A percentile compares a stretch with the other conserved stretches of the same genome.
These are phyloP conservation scores for Pythium aphanidermatum DNA, from an alignment of 352 stramenopile genomes.

Conservation along the genomic window DNA sequence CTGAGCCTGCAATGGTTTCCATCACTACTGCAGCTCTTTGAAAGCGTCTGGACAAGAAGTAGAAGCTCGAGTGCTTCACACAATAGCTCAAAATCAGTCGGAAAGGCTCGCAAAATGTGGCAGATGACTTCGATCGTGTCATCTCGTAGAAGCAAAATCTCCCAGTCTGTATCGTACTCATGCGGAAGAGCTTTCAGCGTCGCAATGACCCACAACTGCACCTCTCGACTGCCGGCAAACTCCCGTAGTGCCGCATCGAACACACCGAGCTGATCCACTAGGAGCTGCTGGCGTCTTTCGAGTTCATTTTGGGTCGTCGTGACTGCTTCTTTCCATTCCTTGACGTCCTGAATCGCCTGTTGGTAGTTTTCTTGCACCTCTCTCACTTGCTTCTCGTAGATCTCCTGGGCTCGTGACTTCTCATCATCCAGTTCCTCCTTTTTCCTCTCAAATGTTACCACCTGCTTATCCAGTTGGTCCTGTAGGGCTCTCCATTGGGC, in stretches of 20 bases:
- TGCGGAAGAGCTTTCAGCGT: slow-evolving; percentile 2
- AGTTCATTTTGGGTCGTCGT: slow-evolving; percentile 4
- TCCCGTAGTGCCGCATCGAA: slow-evolving; percentile 9
- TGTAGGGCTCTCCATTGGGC: slow-evolving; percentile 7
- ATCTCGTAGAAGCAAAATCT: slow-evolving; percentile 1
- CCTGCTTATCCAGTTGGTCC: slow-evolving; percentile 11
- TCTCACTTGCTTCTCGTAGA: slow-evolving; percentile 6
- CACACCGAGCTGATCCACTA: slow-evolving; percentile 14
- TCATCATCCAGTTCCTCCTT: neutral
- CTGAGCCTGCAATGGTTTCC: no score
- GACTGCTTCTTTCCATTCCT: neutral
- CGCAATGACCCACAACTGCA: slow-evolving; percentile 10
- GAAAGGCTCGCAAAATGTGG: slow-evolving; percentile 6
- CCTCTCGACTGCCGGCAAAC: slow-evolving; percentile 2
- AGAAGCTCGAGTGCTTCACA: slow-evolving; percentile 6
- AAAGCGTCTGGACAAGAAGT: neutral
- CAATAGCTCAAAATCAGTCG: slow-evolving; percentile 1
- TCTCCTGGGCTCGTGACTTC: neutral
- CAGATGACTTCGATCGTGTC: slow-evolving; percentile 7
- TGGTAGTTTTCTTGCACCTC: neutral
- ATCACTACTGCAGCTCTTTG: neutral
- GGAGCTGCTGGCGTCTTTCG: neutral
- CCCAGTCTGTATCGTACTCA: neutral
- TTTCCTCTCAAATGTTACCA: neutral
- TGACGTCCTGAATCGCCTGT: neutral